phyloP scores from a whole-genome alignment of 768 basidiomycete genomes.

The Termitomyces sp. region DNA sequence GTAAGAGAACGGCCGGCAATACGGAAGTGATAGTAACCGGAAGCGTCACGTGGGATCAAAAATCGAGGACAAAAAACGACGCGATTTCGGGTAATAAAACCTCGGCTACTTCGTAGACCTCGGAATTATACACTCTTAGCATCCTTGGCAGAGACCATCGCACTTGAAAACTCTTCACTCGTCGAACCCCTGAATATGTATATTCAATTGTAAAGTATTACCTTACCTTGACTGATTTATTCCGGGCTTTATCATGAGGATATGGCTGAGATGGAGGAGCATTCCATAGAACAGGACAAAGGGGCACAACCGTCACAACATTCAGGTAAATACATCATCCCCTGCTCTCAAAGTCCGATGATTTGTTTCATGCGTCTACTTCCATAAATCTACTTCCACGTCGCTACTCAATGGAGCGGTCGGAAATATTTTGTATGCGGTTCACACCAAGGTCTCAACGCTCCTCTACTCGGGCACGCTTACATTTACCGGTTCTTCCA shows the following conservation, averaged over 20 bases:
- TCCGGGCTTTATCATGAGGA: too few species aligned
- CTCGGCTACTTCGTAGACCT: too few species aligned
- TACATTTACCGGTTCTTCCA: background rate
- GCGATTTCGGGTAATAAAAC: too few species aligned
- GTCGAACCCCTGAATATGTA: too few species aligned
- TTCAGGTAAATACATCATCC: background rate
- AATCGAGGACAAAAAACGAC: too few species aligned
- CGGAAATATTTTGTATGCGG: background rate
- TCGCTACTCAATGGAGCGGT: background rate
- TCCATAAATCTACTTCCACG: background rate
- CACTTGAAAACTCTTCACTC: background rate
- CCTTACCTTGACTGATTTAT: too few species aligned
- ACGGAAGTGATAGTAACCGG: too few species aligned
- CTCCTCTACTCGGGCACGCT: background rate
- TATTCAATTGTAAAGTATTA: too few species aligned
- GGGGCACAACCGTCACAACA: background rate
- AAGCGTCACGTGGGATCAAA: too few species aligned
- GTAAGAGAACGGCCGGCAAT: too few species aligned
- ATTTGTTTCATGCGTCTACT: background rate
- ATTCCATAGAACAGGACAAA: background rate
- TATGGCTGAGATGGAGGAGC: too few species aligned
- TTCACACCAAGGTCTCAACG: background rate
- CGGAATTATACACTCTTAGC: too few species aligned
- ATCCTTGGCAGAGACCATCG: background rate
- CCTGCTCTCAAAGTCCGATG: background rate